Evolutionary conservation across 495 filamentous ascomycete genomes (phyloP), one percentile per base, ranked within the genome.

Genomic region (Margaritispora aquatica): DNA sequence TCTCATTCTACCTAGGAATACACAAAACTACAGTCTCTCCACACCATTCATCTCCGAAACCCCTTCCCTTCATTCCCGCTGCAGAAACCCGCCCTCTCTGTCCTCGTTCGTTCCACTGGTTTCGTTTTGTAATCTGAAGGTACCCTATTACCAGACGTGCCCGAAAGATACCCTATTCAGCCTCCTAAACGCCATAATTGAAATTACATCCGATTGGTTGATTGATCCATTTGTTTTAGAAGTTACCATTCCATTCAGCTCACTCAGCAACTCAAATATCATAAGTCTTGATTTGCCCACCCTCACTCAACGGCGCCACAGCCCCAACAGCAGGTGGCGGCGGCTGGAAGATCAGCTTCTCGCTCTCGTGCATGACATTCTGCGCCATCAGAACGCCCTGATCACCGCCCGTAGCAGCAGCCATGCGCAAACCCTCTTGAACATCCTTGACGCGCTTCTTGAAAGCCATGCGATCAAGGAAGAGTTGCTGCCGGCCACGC

Each of bases 391-490:
- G 78, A n/a, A 75, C 66, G 5, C 82, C 84, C 59, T 88, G 74
- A n/a, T 80, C 78, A 22, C 79, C 82, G 41, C 85, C 86, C 26
- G 77, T 76, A 8, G 77, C 69, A 38, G 78, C 83, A 10, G 85
- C 83, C 48, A 80, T 73, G 64, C 80, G 80, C 55, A 96, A 73
- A n/a, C 78, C 80, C 50, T 91, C 90, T 73, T 97, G 88, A 0
- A 89, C 85, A 62, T 92, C 85, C 62, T 83, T 78, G 15, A 96
- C 88, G 56, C 91, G 79, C 74, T 89, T 88, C 80, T 94, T 90
- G 74, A 97, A 95, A 1, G 87, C 80, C 51, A 97, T 77, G 11
- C 95, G 82, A 71, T 98, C 94, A 8, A 96, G 75, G 79, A 96
- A 97, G 23, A 98, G 79, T 71, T 96, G 89, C 70, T 96, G 91